phyloP scores from a whole-genome alignment of 2,329 filamentous ascomycete species.

The Sporothrix pallida region DNA sequence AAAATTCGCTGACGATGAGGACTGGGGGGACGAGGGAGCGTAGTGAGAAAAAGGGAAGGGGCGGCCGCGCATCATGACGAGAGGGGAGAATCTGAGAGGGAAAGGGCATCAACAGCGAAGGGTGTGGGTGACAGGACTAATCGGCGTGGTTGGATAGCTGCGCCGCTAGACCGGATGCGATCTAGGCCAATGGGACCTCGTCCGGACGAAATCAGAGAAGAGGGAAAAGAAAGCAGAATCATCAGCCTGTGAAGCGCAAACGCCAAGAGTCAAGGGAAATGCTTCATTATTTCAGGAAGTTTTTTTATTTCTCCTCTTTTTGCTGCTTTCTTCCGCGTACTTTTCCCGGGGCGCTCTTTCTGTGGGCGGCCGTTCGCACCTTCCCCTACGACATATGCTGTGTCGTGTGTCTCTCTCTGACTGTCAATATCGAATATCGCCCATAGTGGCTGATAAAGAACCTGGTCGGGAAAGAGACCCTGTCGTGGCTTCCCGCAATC shows the following conservation, averaged over 20 bases:
- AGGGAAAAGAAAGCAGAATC: conserved; percentile 5
- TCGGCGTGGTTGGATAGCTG: conserved; percentile 26
- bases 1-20: conserved; percentile 6
- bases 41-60: background rate
- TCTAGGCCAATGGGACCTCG: conserved; percentile 26
- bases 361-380: background rate
- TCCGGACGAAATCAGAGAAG: conserved; percentile 1
- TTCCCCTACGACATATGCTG: background rate
- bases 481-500: conserved; percentile 16
- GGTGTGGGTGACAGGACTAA: conserved; percentile 11
- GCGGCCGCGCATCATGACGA: background rate
- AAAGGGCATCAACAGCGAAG: background rate
- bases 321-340: conserved; percentile 11
- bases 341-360: too few relatives aligned
- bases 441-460: conserved; percentile 1
- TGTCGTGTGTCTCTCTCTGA: background rate
- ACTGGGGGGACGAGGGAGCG: background rate
- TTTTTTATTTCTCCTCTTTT: background rate
- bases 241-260: background rate
- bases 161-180: conserved; percentile 26
- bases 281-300: background rate
- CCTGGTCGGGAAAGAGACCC: conserved; percentile 24
- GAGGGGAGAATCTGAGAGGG: background rate
- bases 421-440: background rate
- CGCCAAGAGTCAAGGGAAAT: background rate